These are phyloP conservation scores for Zelonia costaricensis DNA, from an alignment of 208 protist genomes.

Conservation along the genomic window DNA sequence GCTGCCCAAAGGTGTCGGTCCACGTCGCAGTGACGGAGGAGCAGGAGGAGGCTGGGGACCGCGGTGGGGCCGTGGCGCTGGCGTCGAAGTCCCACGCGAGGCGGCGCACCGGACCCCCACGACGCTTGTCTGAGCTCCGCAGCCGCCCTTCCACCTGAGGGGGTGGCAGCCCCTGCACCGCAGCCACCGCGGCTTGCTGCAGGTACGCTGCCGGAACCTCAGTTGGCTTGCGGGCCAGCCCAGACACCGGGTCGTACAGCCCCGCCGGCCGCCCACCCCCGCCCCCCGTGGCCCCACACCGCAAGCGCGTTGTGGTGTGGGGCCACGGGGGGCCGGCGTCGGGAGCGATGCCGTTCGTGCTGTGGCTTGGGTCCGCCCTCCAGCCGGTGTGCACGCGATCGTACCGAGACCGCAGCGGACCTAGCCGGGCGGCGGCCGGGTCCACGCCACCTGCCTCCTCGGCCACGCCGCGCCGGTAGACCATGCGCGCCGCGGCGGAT, in stretches of 20 bases:
- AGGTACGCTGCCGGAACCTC: slow-evolving; percentile 24
- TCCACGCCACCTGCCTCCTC: slow-evolving; percentile 19
- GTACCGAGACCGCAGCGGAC: slow-evolving; percentile 6
- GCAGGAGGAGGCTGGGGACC: too few relatives aligned
- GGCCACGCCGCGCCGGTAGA: slow-evolving; percentile 16
- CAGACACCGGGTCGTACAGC: slow-evolving; percentile 22
- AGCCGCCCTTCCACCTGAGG: too few relatives aligned
- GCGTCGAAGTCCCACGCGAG: too few relatives aligned
- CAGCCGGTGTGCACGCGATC: slow-evolving; percentile 4
- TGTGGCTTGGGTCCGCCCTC: not conserved
- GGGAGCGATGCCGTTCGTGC: not conserved
- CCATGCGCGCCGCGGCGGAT: not conserved
- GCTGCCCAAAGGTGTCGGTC: not conserved
- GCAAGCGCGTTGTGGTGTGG: slow-evolving; percentile 14
- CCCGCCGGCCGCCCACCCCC: not conserved
- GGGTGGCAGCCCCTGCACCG: too few relatives aligned
- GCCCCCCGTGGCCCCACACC: not conserved
- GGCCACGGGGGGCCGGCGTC: not conserved
- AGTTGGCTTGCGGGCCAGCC: slow-evolving; percentile 20
- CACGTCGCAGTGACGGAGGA: too few relatives aligned
- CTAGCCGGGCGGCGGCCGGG: slow-evolving; percentile 13
- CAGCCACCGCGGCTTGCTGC: not conserved
- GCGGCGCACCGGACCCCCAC: too few relatives aligned
- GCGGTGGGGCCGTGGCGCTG: too few relatives aligned
- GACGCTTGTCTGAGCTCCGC: too few relatives aligned